Conservation (phyloP, 2,329 filamentous ascomycete species). For the Botrytis cinerea region DNA sequence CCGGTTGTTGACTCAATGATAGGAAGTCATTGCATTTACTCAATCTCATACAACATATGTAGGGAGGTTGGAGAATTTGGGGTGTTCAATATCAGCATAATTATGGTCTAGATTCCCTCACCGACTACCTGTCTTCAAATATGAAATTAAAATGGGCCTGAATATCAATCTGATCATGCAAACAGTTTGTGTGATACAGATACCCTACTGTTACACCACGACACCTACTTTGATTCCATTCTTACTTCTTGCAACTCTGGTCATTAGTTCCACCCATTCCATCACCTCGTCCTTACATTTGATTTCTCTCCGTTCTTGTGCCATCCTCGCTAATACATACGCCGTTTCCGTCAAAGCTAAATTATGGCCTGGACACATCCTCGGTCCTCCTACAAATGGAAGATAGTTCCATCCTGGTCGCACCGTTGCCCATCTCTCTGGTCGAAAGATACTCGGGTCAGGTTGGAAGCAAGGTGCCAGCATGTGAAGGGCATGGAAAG, state of each 20-base stretch:
- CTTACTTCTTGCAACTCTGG: neutral
- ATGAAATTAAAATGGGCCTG: neutral
- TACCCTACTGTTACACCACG: neutral
- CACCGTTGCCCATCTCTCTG: neutral
- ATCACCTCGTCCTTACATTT: neutral
- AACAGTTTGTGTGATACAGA: neutral
- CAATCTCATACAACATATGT: neutral
- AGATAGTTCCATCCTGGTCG: constrained; percentile 1
- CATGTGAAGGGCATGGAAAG: neutral
- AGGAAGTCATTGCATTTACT: neutral
- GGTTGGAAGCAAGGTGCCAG: constrained; percentile 7
- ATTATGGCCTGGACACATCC: neutral
- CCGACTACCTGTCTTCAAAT: neutral
- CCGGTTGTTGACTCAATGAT: neutral
- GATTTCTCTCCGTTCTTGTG: neutral
- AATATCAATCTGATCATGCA: neutral
- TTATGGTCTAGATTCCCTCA: neutral
- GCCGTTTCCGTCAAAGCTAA: neutral
- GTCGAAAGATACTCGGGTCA: neutral
- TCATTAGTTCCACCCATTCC: constrained; percentile 9
- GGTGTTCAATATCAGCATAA: neutral
- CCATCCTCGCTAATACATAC: constrained; percentile 6
- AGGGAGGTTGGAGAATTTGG: neutral
- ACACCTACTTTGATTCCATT: neutral
- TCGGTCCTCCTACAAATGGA: neutral